Percentiles rank a stretch among this genome's conserved stretches.
These are phyloP conservation scores for Globisporangium canariense DNA, from an alignment of 352 stramenopile species.

Conservation along the genomic window DNA sequence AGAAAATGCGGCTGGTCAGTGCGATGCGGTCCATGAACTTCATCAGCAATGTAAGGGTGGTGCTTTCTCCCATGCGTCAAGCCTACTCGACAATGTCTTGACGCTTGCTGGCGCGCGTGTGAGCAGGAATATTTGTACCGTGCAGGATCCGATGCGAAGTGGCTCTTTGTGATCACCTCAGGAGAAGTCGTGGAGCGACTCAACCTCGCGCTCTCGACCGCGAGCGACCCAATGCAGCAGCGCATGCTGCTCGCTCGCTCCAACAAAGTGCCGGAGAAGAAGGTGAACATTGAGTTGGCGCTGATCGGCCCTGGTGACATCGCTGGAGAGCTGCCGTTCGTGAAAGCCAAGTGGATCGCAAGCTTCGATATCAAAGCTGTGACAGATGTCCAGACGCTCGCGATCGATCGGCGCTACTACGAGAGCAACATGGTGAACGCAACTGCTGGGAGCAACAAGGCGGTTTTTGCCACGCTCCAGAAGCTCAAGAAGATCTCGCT, in stretches of 20 bases:
- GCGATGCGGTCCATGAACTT: constrained; percentile 65
- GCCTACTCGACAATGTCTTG: not conserved
- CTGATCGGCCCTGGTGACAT: constrained; percentile 60
- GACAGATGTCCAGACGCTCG: constrained; percentile 59
- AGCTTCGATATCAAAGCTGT: constrained; percentile 68
- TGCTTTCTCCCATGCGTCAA: not conserved
- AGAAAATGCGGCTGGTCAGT: constrained; percentile 75
- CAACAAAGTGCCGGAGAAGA: constrained; percentile 47
- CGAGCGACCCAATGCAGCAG: constrained; percentile 20
- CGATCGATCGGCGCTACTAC: constrained; percentile 58
- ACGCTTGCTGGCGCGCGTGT: not conserved
- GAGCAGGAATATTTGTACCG: constrained; percentile 68
- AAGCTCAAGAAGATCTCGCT: constrained; percentile 44
- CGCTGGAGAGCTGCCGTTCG: constrained; percentile 55
- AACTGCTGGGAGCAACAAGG: constrained; percentile 37
- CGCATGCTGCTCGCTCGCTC: constrained; percentile 25
- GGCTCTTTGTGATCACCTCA: constrained; percentile 69
- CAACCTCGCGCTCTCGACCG: constrained; percentile 36
- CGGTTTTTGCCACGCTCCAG: constrained; percentile 34
- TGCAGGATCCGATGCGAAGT: constrained; percentile 58
- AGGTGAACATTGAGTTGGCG: constrained; percentile 67
- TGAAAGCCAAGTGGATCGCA: constrained; percentile 42
- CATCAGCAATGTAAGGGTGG: constrained; percentile 45
- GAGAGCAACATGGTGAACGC: constrained; percentile 53
- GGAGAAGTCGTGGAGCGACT: constrained; percentile 68